phyloP scores from a whole-genome alignment of 495 filamentous ascomycete species.

The Neurospora cerealis region DNA sequence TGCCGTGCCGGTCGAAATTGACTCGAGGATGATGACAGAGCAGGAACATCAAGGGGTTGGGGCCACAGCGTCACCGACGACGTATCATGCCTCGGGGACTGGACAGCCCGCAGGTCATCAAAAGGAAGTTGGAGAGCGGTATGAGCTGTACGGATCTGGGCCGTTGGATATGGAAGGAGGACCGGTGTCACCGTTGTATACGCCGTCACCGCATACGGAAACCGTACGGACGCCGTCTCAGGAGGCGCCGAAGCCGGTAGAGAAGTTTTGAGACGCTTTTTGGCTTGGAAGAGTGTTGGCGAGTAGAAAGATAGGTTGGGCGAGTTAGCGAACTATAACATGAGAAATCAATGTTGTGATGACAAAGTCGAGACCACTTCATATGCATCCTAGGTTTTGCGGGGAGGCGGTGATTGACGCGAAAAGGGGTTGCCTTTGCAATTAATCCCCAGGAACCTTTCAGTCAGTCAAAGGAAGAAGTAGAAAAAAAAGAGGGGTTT shows the following conservation, averaged over 20 bases:
- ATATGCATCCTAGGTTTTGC: not conserved
- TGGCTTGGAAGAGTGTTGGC: not conserved
- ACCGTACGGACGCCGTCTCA: not conserved
- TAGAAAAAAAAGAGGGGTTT: not conserved
- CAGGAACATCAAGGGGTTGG: constrained; percentile 15
- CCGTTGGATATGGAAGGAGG: not conserved
- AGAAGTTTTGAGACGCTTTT: not conserved
- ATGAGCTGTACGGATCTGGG: constrained; percentile 19
- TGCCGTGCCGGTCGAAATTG: constrained; percentile 26
- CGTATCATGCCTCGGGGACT: constrained; percentile 11
- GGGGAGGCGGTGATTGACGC: too few species aligned
- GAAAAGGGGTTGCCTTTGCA: not conserved
- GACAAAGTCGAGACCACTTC: not conserved
- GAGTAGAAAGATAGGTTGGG: not conserved
- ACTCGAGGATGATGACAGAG: constrained; percentile 8
- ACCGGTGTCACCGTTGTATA: not conserved
- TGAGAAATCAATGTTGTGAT: not conserved
- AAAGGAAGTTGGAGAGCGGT: constrained; percentile 4
- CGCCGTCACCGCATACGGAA: not conserved
- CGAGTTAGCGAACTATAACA: not conserved
- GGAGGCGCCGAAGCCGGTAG: not conserved
- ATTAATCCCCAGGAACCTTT: not conserved
- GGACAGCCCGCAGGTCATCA: not conserved
- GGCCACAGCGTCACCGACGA: constrained; percentile 21
- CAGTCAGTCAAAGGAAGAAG: not conserved